A percentile compares a stretch with the other conserved stretches of the same genome.
Evolutionary conservation across 176 grass and related monocot species (phyloP).

Genomic region (Calamus simplicifolius): DNA sequence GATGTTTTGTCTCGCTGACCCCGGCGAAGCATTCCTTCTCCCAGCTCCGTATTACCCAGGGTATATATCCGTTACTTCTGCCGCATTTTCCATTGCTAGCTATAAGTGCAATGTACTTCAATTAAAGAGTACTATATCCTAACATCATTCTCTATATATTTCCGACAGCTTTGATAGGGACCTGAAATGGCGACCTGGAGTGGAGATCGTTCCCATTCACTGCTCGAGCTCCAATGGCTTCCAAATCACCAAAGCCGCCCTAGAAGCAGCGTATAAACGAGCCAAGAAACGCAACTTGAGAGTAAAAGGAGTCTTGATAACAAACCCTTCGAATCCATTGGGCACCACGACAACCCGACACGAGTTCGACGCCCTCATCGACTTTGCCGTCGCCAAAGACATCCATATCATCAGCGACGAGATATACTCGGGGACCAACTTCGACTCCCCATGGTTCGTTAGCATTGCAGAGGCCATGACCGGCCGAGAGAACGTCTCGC

Average conservation of each 20-base stretch:
- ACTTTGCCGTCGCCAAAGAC: conserved; percentile 8
- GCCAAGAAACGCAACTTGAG: not conserved
- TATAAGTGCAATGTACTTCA: too few species aligned
- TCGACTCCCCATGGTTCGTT: not conserved
- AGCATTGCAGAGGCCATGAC: conserved; percentile 8
- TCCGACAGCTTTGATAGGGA: conserved; percentile 5
- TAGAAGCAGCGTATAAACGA: not conserved
- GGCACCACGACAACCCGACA: not conserved
- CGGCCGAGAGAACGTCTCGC: not conserved
- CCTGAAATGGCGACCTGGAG: conserved; percentile 11
- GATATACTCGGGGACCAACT: conserved; percentile 15
- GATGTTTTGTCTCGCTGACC: conserved; percentile 5
- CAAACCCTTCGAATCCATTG: conserved; percentile 12
- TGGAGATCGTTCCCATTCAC: conserved; percentile 11
- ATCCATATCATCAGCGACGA: conserved; percentile 14
- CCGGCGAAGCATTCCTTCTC: conserved; percentile 11
- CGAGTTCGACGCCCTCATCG: conserved; percentile 4
- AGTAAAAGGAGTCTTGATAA: conserved; percentile 1
- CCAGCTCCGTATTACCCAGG: conserved; percentile 16
- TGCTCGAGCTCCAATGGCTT: conserved; percentile 16
- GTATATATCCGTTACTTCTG: not conserved
- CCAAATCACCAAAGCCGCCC: conserved; percentile 1
- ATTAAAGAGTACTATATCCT: too few species aligned
- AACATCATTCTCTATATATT: too few species aligned
- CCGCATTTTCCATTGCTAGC: too few species aligned